Base-by-base conservation (phyloP, 768 basidiomycete species). In the Phanerochaete sordida region DNA sequence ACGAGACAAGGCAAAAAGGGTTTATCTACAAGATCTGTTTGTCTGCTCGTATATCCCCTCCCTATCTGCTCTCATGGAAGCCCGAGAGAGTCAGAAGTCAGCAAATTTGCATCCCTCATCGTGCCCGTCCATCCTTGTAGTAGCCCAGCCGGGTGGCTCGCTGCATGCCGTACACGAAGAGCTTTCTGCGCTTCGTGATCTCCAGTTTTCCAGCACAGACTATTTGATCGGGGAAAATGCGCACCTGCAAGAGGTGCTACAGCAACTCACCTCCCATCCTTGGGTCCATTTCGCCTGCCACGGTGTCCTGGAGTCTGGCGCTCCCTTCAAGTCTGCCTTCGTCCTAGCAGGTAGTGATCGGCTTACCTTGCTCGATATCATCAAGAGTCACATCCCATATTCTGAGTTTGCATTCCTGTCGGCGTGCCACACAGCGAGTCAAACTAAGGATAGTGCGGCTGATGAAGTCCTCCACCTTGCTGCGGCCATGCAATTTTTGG, bases 381-480 rank as follows among this genome's bases (percentile, higher is more conserved):
- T 68, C 50, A 65, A 43, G 27, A 72, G 12, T 43, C 23, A 47
- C 6, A 43, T 64, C n/a, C 57, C 59, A 0, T 31, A 63, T 35
- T 68, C 52, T 35, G 58, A 72, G 39, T 68, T 81, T 45, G 80
- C 75, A 0, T 78, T 80, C 65, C 72, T 82, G 3, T 79, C 79
- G 3, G 79, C 80, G 1, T 82, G 80, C 58, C 72, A 82, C 59
- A 81, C 75, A 15, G 64, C 64, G 2, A 77, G 76, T 0, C 71
- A 62, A 45, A 76, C 78, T 1, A 68, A 72, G 27, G 52, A 65
- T 66, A 71, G 60, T 53, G 70, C 73, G 1, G 57, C 72, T 0
- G 72, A 76, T 2, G 77, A 79, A 51, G 72, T 69, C 0, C 63
- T 81, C 8, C 78, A 80, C 67, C 62, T 81, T 2, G 75, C 80